Percentiles rank a stretch among this genome's conserved stretches.
These are phyloP conservation scores for Aspergillus felis DNA, from an alignment of 2,329 filamentous ascomycete species.

Conservation along the genomic window DNA sequence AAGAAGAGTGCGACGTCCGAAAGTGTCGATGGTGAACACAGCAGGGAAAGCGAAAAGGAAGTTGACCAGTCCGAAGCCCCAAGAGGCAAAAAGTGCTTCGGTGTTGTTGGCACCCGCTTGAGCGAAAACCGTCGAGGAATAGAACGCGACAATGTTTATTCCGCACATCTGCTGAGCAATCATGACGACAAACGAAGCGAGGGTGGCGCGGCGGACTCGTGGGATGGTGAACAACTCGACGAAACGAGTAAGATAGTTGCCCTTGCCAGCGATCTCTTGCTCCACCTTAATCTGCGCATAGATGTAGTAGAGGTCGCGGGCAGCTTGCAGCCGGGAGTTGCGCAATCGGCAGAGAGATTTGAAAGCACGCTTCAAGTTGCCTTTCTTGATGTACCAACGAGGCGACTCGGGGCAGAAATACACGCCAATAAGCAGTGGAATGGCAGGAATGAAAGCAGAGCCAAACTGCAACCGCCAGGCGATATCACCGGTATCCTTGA, in stretches of 20 bases:
- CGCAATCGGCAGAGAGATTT: constrained; percentile 54
- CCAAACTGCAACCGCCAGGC: constrained; percentile 63
- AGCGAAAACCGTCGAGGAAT: constrained; percentile 57
- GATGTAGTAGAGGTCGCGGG: constrained; percentile 61
- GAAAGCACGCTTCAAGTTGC: constrained; percentile 59
- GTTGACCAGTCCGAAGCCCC: constrained; percentile 63
- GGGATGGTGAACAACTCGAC: constrained; percentile 48
- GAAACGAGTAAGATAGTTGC: constrained; percentile 60
- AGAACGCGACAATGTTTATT: constrained; percentile 73
- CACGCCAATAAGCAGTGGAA: constrained; percentile 56
- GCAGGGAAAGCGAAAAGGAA: constrained; percentile 64
- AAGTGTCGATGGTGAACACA: constrained; percentile 64
- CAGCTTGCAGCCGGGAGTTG: constrained; percentile 57
- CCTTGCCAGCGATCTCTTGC: constrained; percentile 37
- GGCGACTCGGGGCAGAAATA: constrained; percentile 64
- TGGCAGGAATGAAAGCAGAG: constrained; percentile 61
- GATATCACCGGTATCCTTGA: constrained; percentile 56
- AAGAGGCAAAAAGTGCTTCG: constrained; percentile 58
- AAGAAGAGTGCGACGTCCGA: constrained; percentile 59
- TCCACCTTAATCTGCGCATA: constrained; percentile 51
- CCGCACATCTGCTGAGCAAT: constrained; percentile 69
- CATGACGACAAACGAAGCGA: constrained; percentile 78
- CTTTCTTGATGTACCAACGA: constrained; percentile 65
- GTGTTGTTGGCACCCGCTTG: constrained; percentile 55
- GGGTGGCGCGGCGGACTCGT: constrained; percentile 57